Evolutionary conservation across 23 red algal genomes (phyloP).

Genomic region (Agarophyton chilense): DNA sequence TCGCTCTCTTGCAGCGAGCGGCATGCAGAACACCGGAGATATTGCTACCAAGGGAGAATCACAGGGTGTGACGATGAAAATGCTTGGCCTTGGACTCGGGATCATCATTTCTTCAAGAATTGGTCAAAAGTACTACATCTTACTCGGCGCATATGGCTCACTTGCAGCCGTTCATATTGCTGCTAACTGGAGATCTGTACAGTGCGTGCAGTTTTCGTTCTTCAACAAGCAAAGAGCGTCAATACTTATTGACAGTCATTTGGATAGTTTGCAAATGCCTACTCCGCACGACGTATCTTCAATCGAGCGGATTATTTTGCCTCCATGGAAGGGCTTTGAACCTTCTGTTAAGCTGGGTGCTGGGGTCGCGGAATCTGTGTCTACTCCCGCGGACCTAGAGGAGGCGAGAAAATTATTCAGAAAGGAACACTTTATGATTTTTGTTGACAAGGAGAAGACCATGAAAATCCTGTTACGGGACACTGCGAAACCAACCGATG

Average conservation of each 20-base stretch:
- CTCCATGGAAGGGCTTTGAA: constrained; percentile 84
- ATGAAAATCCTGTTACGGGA: constrained; percentile 28
- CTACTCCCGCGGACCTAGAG: background rate
- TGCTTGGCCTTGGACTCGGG: constrained; percentile 90
- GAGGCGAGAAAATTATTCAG: constrained; percentile 39
- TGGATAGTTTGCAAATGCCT: constrained; percentile 54
- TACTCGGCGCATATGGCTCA: constrained; percentile 80
- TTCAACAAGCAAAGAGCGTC: constrained; percentile 96
- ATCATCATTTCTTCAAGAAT: constrained; percentile 78
- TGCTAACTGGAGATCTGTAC: constrained; percentile 90
- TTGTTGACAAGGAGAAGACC: constrained; percentile 6
- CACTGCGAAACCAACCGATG: constrained; percentile 24
- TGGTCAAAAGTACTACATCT: constrained; percentile 85
- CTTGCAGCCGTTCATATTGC: constrained; percentile 82
- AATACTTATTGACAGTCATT: constrained; percentile 77
- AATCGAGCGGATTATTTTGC: constrained; percentile 79
- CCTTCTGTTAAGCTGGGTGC: constrained; percentile 83
- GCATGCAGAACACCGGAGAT: constrained; percentile 91
- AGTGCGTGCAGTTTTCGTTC: constrained; percentile 94
- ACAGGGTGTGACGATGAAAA: constrained; percentile 95
- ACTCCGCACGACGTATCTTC: constrained; percentile 80
- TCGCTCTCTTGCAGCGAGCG: constrained; percentile 78
- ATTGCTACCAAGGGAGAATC: constrained; percentile 98
- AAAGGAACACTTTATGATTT: constrained; percentile 56
- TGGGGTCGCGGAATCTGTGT: constrained; percentile 42